A percentile compares a stretch with the other conserved stretches of the same genome.
Evolutionary conservation across 1,284 basidiomycete species (phyloP).

Genomic region (Exobasidium cylindrosporum): DNA sequence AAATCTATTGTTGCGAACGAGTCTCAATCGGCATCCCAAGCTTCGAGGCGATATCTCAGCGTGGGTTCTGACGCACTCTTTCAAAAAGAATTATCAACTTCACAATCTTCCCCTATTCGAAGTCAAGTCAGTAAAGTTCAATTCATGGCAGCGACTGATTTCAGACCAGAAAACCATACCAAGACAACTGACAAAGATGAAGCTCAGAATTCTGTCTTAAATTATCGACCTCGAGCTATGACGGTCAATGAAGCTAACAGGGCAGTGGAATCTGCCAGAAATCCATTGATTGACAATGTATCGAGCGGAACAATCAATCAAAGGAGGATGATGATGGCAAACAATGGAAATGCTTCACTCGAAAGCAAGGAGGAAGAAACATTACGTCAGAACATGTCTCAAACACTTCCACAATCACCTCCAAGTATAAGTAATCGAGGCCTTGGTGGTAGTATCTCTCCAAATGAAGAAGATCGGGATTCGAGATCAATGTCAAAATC

Average conservation of each 20-base stretch:
- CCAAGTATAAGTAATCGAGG: not conserved
- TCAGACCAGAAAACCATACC: not conserved
- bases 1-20: not conserved
- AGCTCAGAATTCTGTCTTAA: not conserved
- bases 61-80: not conserved
- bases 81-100: not conserved
- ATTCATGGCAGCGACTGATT: not conserved
- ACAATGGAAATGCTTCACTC: not conserved
- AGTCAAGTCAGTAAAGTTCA: not conserved
- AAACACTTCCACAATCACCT: too few relatives aligned
- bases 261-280: not conserved
- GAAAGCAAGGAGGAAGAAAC: not conserved
- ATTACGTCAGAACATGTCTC: too few relatives aligned
- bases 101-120: not conserved
- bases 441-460: not conserved
- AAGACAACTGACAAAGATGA: not conserved
- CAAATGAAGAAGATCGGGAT: not conserved
- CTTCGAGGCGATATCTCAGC: not conserved
- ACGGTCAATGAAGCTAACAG: not conserved
- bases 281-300: constrained; percentile 23
- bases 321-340: constrained; percentile 9
- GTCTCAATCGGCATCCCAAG: not conserved
- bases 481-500: not conserved
- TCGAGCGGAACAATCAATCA: constrained; percentile 34
- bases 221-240: not conserved